Evolutionary conservation across 2,329 filamentous ascomycete species (phyloP).

Genomic region (Verticillium isaacii): DNA sequence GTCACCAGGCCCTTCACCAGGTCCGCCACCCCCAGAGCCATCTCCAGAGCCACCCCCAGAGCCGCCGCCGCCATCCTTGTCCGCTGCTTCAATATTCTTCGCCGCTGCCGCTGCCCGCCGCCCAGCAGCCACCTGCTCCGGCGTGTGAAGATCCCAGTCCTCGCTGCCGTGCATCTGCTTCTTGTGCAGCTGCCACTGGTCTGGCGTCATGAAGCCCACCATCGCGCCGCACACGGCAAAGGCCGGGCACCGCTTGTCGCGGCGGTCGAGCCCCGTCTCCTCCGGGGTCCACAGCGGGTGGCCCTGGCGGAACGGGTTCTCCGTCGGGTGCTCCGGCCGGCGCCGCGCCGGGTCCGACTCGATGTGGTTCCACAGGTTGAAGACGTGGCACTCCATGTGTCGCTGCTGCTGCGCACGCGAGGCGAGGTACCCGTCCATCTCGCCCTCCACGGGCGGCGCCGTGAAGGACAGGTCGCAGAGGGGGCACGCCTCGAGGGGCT

Average conservation of each 20-base stretch:
- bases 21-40: no score
- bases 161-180: conserved; percentile 6
- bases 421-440: background rate
- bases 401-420: conserved; percentile 5
- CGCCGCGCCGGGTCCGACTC: background rate
- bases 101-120: background rate
- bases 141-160: background rate
- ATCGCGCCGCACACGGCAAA: conserved; percentile 13
- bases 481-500: conserved; percentile 6
- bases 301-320: conserved; percentile 7
- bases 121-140: background rate
- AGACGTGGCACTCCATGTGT: conserved; percentile 15
- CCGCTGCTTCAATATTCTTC: background rate
- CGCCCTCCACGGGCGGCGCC: conserved; percentile 1
- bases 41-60: no score
- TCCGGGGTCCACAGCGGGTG: conserved; percentile 11
- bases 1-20: no score
- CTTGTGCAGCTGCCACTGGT: conserved; percentile 10
- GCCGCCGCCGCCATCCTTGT: background rate
- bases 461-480: conserved; percentile 10
- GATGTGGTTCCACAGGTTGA: conserved; percentile 7
- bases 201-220: conserved; percentile 13
- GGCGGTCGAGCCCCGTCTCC: conserved; percentile 8
- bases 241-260: conserved; percentile 12
- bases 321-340: background rate